Conservation (phyloP, 805 yeast genomes). For the Saccharomycopsis oosterbeekiorum region DNA sequence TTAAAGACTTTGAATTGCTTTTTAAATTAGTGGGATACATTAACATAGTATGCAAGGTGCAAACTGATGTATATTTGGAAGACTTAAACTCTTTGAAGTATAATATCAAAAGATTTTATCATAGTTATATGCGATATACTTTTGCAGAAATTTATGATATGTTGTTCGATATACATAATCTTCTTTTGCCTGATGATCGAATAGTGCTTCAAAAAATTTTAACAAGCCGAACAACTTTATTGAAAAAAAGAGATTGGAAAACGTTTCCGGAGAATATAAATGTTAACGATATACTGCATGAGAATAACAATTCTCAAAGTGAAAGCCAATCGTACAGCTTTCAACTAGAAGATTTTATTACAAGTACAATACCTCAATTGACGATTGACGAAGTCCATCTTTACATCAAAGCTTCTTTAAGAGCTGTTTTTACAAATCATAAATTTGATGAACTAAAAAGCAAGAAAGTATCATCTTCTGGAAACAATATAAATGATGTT, state of each 20-base stretch:
- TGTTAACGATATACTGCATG: not conserved
- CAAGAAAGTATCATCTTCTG: not conserved
- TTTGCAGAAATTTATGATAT: not conserved
- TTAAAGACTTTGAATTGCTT: conserved; percentile 4
- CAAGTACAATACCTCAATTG: not conserved
- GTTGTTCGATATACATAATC: not conserved
- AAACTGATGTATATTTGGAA: not conserved
- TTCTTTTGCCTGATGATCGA: not conserved
- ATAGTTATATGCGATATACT: not conserved
- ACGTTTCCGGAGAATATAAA: not conserved
- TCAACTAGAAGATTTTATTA: not conserved
- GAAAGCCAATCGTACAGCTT: not conserved
- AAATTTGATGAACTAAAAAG: not conserved
- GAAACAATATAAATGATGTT: not conserved
- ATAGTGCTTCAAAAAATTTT: not conserved
- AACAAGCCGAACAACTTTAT: not conserved
- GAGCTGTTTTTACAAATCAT: not conserved
- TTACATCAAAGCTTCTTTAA: not conserved
- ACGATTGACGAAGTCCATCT: not conserved
- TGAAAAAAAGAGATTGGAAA: not conserved
- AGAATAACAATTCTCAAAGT: not conserved
- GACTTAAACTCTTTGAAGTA: not conserved
- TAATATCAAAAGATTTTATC: not conserved
- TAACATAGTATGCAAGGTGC: not conserved
- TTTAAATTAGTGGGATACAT: not conserved